These are phyloP conservation scores for Candida mattraensis DNA, from an alignment of 805 yeast species.

Conservation along the genomic window DNA sequence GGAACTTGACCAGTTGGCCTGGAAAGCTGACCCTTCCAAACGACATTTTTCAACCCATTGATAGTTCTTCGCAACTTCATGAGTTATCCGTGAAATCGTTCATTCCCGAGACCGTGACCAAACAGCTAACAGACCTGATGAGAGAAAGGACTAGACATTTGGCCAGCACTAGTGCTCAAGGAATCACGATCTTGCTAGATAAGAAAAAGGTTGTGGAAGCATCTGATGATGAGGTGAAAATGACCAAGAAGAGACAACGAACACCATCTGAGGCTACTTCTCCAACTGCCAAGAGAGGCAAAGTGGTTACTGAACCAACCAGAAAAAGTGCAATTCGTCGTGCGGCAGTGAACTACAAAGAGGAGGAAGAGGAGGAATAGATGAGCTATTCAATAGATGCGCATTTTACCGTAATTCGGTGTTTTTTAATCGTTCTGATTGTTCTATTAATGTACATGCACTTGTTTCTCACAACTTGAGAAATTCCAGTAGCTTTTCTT, in stretches of 20 bases:
- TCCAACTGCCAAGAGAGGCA: slow-evolving; percentile 12
- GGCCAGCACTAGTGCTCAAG: slow-evolving; percentile 7
- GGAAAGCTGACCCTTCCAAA: slow-evolving; percentile 68
- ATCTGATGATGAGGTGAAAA: slow-evolving; percentile 30
- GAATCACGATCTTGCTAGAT: neutral
- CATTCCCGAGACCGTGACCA: slow-evolving; percentile 48
- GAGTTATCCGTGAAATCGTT: slow-evolving; percentile 53
- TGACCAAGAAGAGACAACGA: slow-evolving; percentile 21
- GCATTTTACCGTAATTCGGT: neutral
- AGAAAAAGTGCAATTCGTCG: slow-evolving; percentile 44
- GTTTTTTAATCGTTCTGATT: slow-evolving; percentile 1
- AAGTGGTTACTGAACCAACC: slow-evolving; percentile 28
- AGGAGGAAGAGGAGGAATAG: slow-evolving; percentile 9
- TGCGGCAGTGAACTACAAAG: slow-evolving; percentile 37
- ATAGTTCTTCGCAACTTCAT: slow-evolving; percentile 57
- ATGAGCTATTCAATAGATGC: too few relatives aligned
- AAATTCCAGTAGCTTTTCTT: slow-evolving; percentile 60
- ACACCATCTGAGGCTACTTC: too few relatives aligned
- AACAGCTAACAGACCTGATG: slow-evolving; percentile 35
- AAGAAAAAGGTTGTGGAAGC: slow-evolving; percentile 4
- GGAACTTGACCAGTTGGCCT: slow-evolving; percentile 81
- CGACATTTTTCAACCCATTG: slow-evolving; percentile 69
- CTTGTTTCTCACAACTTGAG: slow-evolving; percentile 34
- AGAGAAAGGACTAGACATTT: slow-evolving; percentile 23
- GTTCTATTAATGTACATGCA: slow-evolving; percentile 6